Conservation (phyloP, 345 rosid species). For the Salix caprea region DNA sequence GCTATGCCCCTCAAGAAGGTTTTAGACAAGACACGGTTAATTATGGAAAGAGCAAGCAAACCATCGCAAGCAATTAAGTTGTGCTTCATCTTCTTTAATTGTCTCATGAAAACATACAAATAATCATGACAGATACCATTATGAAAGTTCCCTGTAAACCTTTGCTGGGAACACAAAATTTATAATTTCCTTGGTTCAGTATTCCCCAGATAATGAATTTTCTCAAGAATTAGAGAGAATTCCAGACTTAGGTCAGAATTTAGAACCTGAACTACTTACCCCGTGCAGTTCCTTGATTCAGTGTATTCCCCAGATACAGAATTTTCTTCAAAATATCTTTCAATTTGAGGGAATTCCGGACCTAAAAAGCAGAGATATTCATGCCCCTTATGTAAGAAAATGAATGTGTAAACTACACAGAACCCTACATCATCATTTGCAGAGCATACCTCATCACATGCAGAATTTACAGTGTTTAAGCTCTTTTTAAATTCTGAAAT, state of each 20-base stretch:
- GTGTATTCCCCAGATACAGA: constrained; percentile 80
- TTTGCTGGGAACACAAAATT: not conserved
- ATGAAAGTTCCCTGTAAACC: not conserved
- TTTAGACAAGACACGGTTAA: not conserved
- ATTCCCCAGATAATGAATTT: constrained; percentile 85
- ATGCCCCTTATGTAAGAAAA: constrained; percentile 5
- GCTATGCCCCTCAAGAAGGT: not conserved
- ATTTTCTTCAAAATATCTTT: constrained; percentile 94
- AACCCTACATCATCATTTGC: constrained; percentile 17
- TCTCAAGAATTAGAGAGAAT: constrained; percentile 75
- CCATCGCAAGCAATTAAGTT: not conserved
- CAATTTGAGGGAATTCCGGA: constrained; percentile 70
- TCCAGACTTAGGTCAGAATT: constrained; percentile 51
- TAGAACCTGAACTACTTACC: constrained; percentile 42
- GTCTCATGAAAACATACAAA: not conserved
- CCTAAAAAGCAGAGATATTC: constrained; percentile 43
- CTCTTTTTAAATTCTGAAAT: constrained; percentile 78
- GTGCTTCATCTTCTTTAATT: not conserved
- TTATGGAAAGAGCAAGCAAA: not conserved
- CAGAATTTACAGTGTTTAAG: constrained; percentile 79
- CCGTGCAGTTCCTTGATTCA: constrained; percentile 99
- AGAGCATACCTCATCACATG: constrained; percentile 74
- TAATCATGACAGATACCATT: not conserved
- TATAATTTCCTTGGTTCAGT: constrained; percentile 71
- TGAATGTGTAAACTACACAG: constrained; percentile 3